A percentile compares a stretch with the other conserved stretches of the same genome.
phyloP scores from a whole-genome alignment of 495 filamentous ascomycete species.

The Friedmanniomyces simplex region DNA sequence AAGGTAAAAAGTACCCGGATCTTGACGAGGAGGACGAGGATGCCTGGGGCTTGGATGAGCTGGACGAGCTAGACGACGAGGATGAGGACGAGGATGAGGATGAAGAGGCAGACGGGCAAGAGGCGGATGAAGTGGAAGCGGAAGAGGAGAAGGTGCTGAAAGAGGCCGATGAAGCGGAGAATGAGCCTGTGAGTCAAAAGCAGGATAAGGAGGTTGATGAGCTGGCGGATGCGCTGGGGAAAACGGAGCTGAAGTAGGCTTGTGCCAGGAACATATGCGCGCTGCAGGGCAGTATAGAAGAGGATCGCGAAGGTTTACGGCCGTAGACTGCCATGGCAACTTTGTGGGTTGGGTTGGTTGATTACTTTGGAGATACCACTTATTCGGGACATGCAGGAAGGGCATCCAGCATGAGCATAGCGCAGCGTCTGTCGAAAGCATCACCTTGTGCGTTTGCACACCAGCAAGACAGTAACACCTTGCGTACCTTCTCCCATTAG shows the following conservation, averaged over 20 bases:
- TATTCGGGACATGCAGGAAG: no score
- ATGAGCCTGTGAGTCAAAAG: constrained; percentile 58
- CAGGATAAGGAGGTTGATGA: constrained; percentile 74
- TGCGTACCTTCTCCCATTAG: no score
- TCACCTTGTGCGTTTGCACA: no score
- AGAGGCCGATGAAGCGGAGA: constrained; percentile 62
- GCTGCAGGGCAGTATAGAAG: no score
- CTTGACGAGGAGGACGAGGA: constrained; percentile 43
- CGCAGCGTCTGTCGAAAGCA: no score
- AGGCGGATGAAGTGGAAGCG: constrained; percentile 48
- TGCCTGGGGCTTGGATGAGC: constrained; percentile 70
- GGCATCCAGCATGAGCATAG: no score
- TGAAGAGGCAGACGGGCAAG: constrained; percentile 56
- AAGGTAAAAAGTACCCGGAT: constrained; percentile 51
- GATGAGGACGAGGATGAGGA: constrained; percentile 48
- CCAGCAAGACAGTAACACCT: no score
- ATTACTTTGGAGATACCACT: no score
- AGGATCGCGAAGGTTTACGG: no score
- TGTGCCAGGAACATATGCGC: no score
- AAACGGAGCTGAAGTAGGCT: constrained; percentile 41
- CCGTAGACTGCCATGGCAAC: no score
- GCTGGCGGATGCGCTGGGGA: constrained; percentile 61
- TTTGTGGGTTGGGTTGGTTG: no score
- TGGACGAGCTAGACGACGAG: constrained; percentile 64
- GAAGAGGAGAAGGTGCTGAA: constrained; percentile 58